A percentile compares a stretch with the other conserved stretches of the same genome.
These are phyloP conservation scores for Bullera alba DNA, from an alignment of 768 basidiomycete species.

Conservation along the genomic window DNA sequence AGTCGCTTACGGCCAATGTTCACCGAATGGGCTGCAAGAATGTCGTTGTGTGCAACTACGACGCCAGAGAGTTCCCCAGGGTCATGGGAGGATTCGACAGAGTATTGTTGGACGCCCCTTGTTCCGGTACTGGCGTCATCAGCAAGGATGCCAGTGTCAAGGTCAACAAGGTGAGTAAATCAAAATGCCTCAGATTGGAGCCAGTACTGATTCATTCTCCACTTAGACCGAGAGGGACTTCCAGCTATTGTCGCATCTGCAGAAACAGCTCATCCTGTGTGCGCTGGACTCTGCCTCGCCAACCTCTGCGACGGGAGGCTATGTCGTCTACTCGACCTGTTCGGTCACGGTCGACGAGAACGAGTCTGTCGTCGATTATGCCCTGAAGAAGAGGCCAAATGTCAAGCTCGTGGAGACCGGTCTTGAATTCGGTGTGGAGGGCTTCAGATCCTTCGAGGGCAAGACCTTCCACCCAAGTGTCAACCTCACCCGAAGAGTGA, in stretches of 20 bases:
- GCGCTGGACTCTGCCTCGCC: conserved; percentile 93
- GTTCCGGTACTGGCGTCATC: conserved; percentile 96
- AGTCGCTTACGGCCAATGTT: conserved; percentile 92
- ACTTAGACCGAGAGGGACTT: conserved; percentile 90
- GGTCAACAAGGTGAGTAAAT: conserved; percentile 75
- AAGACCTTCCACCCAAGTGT: conserved; percentile 78
- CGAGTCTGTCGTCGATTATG: conserved; percentile 96
- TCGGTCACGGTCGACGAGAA: conserved; percentile 98
- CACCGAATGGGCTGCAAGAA: conserved; percentile 98
- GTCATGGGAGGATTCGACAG: conserved; percentile 98
- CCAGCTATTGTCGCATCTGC: conserved; percentile 87
- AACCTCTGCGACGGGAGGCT: conserved; percentile 83
- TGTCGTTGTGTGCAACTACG: conserved; percentile 92
- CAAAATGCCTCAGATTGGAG: not conserved
- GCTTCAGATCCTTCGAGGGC: conserved; percentile 82
- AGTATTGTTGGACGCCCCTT: conserved; percentile 94
- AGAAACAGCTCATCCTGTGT: conserved; percentile 96
- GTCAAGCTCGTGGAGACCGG: conserved; percentile 87
- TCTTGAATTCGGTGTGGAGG: conserved; percentile 85
- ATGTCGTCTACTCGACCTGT: conserved; percentile 95
- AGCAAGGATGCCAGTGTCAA: conserved; percentile 97
- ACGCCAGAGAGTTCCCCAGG: conserved; percentile 95
- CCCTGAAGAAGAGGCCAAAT: conserved; percentile 86
- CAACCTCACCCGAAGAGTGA: conserved; percentile 64
- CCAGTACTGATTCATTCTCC: not conserved